Percentiles rank a stretch among this genome's conserved stretches.
Evolutionary conservation across 345 rosid genomes (phyloP).

Genomic region (Corchorus olitorius): DNA sequence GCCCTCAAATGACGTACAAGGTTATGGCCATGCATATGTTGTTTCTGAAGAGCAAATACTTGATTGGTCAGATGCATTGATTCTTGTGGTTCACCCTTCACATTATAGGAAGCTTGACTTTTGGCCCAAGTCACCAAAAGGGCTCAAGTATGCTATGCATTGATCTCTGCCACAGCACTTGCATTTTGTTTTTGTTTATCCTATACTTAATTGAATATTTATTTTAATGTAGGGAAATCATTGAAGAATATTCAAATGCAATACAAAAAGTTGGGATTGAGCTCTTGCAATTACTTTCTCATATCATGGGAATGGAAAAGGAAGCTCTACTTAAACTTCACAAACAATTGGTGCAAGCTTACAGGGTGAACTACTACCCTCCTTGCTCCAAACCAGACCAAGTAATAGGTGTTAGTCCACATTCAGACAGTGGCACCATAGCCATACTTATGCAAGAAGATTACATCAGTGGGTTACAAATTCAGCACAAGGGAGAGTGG

Average conservation of each 20-base stretch:
- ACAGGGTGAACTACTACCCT: slow-evolving; percentile 33
- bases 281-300: slow-evolving; percentile 29
- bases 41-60: slow-evolving; percentile 30
- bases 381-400: slow-evolving; percentile 25
- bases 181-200: neutral
- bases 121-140: slow-evolving; percentile 31
- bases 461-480: slow-evolving; percentile 27
- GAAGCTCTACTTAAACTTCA: slow-evolving; percentile 29
- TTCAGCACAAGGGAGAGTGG: slow-evolving; percentile 27
- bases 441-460: slow-evolving; percentile 29
- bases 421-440: slow-evolving; percentile 30
- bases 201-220: too few species aligned
- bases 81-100: slow-evolving; percentile 24
- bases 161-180: neutral
- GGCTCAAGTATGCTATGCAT: slow-evolving; percentile 14
- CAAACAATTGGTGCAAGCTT: slow-evolving; percentile 26
- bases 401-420: slow-evolving; percentile 36
- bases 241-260: slow-evolving; percentile 30
- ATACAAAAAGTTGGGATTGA: slow-evolving; percentile 22
- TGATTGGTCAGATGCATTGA: slow-evolving; percentile 34
- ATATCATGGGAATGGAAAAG: slow-evolving; percentile 32
- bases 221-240: too few species aligned
- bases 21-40: slow-evolving; percentile 34
- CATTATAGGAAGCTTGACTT: slow-evolving; percentile 20
- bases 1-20: slow-evolving; percentile 33